Evolutionary conservation across 768 basidiomycete species (phyloP).

Genomic region (Mycena epipterygia): DNA sequence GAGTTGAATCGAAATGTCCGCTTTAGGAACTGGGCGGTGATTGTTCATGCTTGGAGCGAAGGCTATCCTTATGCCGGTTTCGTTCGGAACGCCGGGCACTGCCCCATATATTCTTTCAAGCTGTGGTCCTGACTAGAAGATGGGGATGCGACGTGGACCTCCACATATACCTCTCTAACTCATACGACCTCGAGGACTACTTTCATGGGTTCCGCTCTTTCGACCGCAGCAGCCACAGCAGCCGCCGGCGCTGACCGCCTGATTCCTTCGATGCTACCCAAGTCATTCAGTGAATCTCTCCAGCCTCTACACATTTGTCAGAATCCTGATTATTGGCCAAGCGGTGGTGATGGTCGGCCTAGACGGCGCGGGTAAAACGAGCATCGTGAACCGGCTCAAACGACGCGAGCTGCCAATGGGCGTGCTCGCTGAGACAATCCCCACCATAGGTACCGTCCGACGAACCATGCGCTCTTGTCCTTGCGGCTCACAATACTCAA

Average conservation of each 20-base stretch:
- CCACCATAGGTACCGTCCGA: slow-evolving; percentile 1
- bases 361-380: slow-evolving; percentile 16
- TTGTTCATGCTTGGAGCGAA: not conserved
- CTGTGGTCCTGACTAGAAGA: not conserved
- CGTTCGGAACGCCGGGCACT: not conserved
- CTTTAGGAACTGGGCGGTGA: not conserved
- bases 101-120: not conserved
- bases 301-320: not conserved
- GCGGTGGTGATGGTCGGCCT: slow-evolving; percentile 4
- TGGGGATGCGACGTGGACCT: not conserved
- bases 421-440: not conserved
- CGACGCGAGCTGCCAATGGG: not conserved
- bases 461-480: not conserved
- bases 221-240: not conserved
- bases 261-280: not conserved
- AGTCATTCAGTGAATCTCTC: not conserved
- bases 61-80: not conserved
- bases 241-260: not conserved
- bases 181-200: not conserved
- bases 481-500: not conserved
- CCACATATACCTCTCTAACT: not conserved
- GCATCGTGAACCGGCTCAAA: slow-evolving; percentile 4
- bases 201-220: not conserved
- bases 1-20: too few relatives aligned
- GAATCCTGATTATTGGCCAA: not conserved